Conservation (phyloP, 2,329 filamentous ascomycete genomes). For the Cytospora chrysosperma region DNA sequence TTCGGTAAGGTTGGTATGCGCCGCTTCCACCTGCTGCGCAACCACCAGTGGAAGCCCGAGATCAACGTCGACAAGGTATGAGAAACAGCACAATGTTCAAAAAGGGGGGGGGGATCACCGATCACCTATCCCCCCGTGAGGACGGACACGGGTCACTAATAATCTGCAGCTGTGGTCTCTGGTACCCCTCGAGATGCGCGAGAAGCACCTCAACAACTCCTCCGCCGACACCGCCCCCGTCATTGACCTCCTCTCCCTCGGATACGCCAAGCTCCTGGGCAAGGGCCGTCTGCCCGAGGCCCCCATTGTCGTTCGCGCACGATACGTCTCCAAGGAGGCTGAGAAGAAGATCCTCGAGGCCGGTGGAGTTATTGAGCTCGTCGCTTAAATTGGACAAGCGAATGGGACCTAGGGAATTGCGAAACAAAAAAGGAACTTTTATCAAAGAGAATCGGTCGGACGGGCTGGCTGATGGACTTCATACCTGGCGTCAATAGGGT, state of each 20-base stretch:
- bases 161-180: slow-evolving; percentile 81
- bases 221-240: slow-evolving; percentile 94
- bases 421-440: slow-evolving; percentile 20
- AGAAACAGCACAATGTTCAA: slow-evolving; percentile 33
- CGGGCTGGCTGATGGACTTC: slow-evolving; percentile 25
- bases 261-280: slow-evolving; percentile 98
- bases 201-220: slow-evolving; percentile 78
- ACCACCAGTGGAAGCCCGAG: slow-evolving; percentile 97
- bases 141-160: slow-evolving; percentile 28
- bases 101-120: background rate
- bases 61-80: slow-evolving; percentile 97
- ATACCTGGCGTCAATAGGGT: slow-evolving; percentile 25
- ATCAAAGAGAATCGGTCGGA: slow-evolving; percentile 23
- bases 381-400: slow-evolving; percentile 66
- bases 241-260: slow-evolving; percentile 93
- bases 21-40: slow-evolving; percentile 94
- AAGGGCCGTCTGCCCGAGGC: slow-evolving; percentile 95
- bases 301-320: slow-evolving; percentile 89
- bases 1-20: slow-evolving; percentile 97
- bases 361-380: slow-evolving; percentile 92
- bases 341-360: slow-evolving; percentile 99
- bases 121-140: background rate
- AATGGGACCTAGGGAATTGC: slow-evolving; percentile 12
- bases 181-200: slow-evolving; percentile 87
- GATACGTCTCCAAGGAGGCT: slow-evolving; percentile 93